Conservation (phyloP, 2,329 filamentous ascomycete genomes). For the Grosmannia serpens region DNA sequence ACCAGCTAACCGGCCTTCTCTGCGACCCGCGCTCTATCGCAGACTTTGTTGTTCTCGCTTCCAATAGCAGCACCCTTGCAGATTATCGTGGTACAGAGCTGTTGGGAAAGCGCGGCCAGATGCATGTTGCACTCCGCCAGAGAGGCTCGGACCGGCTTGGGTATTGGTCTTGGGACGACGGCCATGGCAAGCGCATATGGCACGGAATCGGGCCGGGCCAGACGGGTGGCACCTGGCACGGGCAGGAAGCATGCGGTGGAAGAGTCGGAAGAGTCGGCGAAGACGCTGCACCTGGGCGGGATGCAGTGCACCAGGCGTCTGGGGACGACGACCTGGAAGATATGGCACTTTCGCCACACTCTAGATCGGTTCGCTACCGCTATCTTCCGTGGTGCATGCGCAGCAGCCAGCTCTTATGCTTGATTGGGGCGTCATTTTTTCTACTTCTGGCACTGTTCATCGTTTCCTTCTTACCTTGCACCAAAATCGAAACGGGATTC, state of each 20-base stretch:
- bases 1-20: constrained; percentile 59
- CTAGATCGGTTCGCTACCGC: constrained; percentile 43
- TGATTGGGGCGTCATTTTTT: constrained; percentile 46
- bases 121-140: constrained; percentile 40
- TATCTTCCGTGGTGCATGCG: constrained; percentile 71
- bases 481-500: constrained; percentile 59
- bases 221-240: constrained; percentile 7
- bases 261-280: not conserved
- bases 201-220: constrained; percentile 54
- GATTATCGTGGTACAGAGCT: constrained; percentile 63
- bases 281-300: not conserved
- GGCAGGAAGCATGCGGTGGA: not conserved
- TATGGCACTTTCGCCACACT: constrained; percentile 30
- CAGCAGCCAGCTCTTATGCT: constrained; percentile 52
- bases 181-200: constrained; percentile 54
- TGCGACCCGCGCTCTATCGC: constrained; percentile 80
- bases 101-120: constrained; percentile 36
- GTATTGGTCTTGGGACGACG: constrained; percentile 67
- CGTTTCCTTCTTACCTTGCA: constrained; percentile 64
- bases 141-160: constrained; percentile 62
- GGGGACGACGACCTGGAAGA: constrained; percentile 20
- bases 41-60: constrained; percentile 67
- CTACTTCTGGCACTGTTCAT: constrained; percentile 62
- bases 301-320: constrained; percentile 7
- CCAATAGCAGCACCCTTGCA: constrained; percentile 64